A percentile compares a stretch with the other conserved stretches of the same genome.
phyloP scores from a whole-genome alignment of 441 rosid species.

The Aquilaria agallochum region DNA sequence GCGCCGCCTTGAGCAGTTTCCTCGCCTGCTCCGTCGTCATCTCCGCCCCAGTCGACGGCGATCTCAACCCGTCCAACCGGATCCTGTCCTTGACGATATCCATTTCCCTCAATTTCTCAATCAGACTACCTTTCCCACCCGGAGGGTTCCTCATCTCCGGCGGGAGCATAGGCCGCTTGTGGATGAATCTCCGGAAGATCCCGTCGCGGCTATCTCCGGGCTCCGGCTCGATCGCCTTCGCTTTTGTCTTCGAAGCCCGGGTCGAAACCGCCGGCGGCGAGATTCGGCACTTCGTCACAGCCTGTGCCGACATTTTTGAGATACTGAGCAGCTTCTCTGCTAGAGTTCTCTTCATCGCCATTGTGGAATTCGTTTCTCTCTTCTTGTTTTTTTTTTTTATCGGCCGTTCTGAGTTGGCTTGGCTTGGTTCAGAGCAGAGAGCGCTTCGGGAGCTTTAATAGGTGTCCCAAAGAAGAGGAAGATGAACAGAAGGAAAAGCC shows the following conservation, averaged over 20 bases:
- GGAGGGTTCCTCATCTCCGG: constrained; percentile 31
- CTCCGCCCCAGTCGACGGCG: constrained; percentile 18
- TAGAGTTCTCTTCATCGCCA: constrained; percentile 66
- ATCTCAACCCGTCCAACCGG: constrained; percentile 47
- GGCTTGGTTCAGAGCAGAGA: neutral
- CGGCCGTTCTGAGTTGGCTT: neutral
- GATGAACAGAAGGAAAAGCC: neutral
- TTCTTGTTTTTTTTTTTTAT: neutral
- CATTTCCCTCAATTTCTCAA: constrained; percentile 46
- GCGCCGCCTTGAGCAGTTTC: constrained; percentile 70
- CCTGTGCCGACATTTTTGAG: constrained; percentile 48
- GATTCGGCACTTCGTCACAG: constrained; percentile 45
- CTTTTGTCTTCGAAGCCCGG: constrained; percentile 29
- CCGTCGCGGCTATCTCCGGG: constrained; percentile 44
- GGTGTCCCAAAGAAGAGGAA: constrained; percentile 25
- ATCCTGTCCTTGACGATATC: constrained; percentile 53
- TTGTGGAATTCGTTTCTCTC: constrained; percentile 10
- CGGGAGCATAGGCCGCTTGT: constrained; percentile 30
- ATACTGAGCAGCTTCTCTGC: constrained; percentile 59
- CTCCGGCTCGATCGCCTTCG: constrained; percentile 45
- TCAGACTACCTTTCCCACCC: constrained; percentile 31
- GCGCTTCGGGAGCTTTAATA: constrained; percentile 19
- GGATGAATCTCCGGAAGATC: constrained; percentile 48
- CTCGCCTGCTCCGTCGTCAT: constrained; percentile 63
- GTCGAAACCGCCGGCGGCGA: constrained; percentile 36